phyloP scores from a whole-genome alignment of 2,329 filamentous ascomycete genomes.

The Stachybotrys chartarum region DNA sequence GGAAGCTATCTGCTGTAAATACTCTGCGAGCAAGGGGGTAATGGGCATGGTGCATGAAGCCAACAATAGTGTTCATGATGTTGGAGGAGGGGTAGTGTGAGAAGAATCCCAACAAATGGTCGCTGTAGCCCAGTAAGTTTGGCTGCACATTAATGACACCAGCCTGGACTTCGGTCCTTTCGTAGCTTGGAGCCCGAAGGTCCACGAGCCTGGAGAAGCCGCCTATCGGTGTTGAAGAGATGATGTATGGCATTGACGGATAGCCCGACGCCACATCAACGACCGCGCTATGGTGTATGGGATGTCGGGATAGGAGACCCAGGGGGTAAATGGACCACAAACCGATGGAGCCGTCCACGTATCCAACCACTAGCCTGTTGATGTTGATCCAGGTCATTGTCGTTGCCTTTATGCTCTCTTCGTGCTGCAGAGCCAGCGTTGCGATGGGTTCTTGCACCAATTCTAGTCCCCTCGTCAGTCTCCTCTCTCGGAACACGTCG shows the following conservation, averaged over 20 bases:
- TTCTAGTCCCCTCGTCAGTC: slow-evolving; percentile 22
- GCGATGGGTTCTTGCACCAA: slow-evolving; percentile 36
- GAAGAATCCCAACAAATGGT: slow-evolving; percentile 48
- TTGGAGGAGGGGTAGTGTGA: slow-evolving; percentile 45
- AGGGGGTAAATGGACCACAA: slow-evolving; percentile 49
- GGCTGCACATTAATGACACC: slow-evolving; percentile 45
- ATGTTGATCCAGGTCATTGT: slow-evolving; percentile 47
- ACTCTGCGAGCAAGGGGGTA: slow-evolving; percentile 47
- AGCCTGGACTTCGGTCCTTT: slow-evolving; percentile 45
- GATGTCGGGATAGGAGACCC: slow-evolving; percentile 41
- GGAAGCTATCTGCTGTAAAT: slow-evolving; percentile 41
- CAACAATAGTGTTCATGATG: slow-evolving; percentile 43
- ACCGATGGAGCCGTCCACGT: slow-evolving; percentile 48
- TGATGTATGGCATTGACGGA: slow-evolving; percentile 47
- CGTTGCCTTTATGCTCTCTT: slow-evolving; percentile 41
- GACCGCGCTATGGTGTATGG: slow-evolving; percentile 45
- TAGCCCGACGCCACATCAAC: slow-evolving; percentile 50
- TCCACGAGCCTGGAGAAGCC: slow-evolving; percentile 47
- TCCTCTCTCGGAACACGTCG: neutral
- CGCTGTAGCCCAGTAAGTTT: slow-evolving; percentile 46
- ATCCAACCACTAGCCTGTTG: slow-evolving; percentile 48
- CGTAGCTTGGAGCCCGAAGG: slow-evolving; percentile 42
- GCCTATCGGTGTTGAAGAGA: slow-evolving; percentile 48
- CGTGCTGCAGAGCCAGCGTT: slow-evolving; percentile 35
- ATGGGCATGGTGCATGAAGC: slow-evolving; percentile 44